These are phyloP conservation scores for Eutrema japonicum DNA, from an alignment of 345 rosid genomes.

Conservation along the genomic window DNA sequence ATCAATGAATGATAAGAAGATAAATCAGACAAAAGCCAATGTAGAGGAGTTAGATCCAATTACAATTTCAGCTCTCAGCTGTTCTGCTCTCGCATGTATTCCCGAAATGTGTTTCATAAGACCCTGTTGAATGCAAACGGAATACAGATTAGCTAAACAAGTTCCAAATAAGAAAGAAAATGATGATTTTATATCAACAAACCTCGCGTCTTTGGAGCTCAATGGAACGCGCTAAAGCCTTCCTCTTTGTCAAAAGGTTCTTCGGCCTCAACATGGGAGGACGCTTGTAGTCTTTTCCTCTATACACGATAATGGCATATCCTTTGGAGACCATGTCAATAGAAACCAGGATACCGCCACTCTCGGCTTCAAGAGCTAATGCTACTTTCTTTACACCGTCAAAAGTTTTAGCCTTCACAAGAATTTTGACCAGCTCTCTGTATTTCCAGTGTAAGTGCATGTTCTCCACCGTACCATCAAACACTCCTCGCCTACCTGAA, in stretches of 20 bases:
- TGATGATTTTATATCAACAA: background rate
- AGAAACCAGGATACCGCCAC: constrained; percentile 88
- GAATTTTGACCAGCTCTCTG: constrained; percentile 80
- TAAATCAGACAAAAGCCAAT: background rate
- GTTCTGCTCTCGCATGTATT: constrained; percentile 61
- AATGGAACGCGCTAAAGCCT: constrained; percentile 94
- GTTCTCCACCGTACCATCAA: constrained; percentile 95
- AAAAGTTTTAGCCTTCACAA: constrained; percentile 71
- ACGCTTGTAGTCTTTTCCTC: constrained; percentile 84
- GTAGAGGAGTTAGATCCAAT: constrained; percentile 24
- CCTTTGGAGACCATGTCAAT: constrained; percentile 86
- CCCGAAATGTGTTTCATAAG: constrained; percentile 62
- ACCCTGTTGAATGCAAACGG: constrained; percentile 65
- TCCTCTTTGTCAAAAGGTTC: constrained; percentile 92
- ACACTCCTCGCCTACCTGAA: constrained; percentile 94
- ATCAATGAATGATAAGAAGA: constrained; percentile 4
- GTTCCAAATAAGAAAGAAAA: constrained; percentile 15
- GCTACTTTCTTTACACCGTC: constrained; percentile 87
- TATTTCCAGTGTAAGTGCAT: constrained; percentile 99
- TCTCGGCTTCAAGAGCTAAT: constrained; percentile 93
- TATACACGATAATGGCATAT: constrained; percentile 75
- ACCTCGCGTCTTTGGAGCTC: constrained; percentile 98
- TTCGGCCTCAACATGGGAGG: constrained; percentile 82
- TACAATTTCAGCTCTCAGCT: constrained; percentile 80
- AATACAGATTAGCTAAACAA: constrained; percentile 28